Conservation (phyloP, 352 stramenopile species). For the Phytophthora syringae region DNA sequence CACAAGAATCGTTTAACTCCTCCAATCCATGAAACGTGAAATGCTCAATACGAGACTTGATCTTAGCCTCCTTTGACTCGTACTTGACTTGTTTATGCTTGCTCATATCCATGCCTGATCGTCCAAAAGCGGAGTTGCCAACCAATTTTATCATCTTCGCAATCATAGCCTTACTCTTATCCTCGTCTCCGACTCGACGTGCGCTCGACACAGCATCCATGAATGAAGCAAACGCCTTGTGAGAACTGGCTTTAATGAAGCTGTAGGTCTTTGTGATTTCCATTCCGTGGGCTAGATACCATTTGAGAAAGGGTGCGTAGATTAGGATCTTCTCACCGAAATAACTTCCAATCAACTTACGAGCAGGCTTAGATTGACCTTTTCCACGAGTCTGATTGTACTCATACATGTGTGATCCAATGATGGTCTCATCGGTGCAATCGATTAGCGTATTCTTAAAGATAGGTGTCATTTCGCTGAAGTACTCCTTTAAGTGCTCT, state of each 20-base stretch:
- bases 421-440: no score
- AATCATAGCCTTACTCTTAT: slow-evolving; percentile 27
- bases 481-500: slow-evolving; percentile 36
- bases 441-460: slow-evolving; percentile 16
- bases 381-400: not conserved
- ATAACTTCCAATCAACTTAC: slow-evolving; percentile 45
- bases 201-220: no score
- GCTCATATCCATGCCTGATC: slow-evolving; percentile 18
- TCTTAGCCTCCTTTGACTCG: slow-evolving; percentile 3
- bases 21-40: slow-evolving; percentile 12
- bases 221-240: no score
- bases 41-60: slow-evolving; percentile 12
- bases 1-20: slow-evolving; percentile 13
- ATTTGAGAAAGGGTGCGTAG: slow-evolving; percentile 43
- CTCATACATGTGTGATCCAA: not conserved
- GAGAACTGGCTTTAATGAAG: no score
- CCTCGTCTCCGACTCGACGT: slow-evolving; percentile 26
- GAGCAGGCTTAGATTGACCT: slow-evolving; percentile 23
- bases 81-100: slow-evolving; percentile 27
- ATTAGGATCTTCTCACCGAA: slow-evolving; percentile 48
- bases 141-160: slow-evolving; percentile 26
- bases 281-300: slow-evolving; percentile 46
- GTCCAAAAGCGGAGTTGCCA: slow-evolving; percentile 19
- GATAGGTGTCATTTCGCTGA: slow-evolving; percentile 38
- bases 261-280: slow-evolving; percentile 36